Evolutionary conservation across 2,329 filamentous ascomycete genomes (phyloP).

Genomic region (Paraconiothyrium sp.): DNA sequence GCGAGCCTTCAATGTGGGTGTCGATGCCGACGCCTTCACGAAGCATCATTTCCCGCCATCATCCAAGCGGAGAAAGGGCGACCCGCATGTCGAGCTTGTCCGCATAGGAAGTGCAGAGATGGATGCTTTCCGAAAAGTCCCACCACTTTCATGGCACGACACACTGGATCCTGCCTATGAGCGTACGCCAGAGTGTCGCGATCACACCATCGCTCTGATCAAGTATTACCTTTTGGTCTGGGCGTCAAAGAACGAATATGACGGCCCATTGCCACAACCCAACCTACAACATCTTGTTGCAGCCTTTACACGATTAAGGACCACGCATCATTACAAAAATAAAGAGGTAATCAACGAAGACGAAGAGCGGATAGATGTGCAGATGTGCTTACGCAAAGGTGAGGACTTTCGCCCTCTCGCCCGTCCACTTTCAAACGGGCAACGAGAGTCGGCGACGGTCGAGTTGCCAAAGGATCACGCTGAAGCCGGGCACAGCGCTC

Average conservation of each 20-base stretch:
- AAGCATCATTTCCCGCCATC: slow-evolving; percentile 1
- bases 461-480: neutral
- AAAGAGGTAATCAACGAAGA: slow-evolving; percentile 8
- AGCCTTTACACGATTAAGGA: slow-evolving; percentile 1
- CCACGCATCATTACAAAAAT: slow-evolving; percentile 10
- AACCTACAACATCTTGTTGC: slow-evolving; percentile 8
- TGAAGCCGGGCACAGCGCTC: neutral
- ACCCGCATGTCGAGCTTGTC: neutral
- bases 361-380: slow-evolving; percentile 4
- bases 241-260: slow-evolving; percentile 7
- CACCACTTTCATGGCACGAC: slow-evolving; percentile 16
- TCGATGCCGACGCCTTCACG: neutral
- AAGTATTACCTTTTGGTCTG: slow-evolving; percentile 15
- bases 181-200: neutral
- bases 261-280: slow-evolving; percentile 7
- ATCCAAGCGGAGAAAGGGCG: neutral
- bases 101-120: neutral
- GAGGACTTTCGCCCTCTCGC: slow-evolving; percentile 1
- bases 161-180: slow-evolving; percentile 1
- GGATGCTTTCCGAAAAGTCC: slow-evolving; percentile 1
- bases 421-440: neutral
- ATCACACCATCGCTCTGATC: slow-evolving; percentile 14
- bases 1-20: neutral
- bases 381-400: slow-evolving; percentile 1
- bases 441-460: neutral